phyloP scores from a whole-genome alignment of 108 stramenopile species.

The Phaeodactylum tricornutum region DNA sequence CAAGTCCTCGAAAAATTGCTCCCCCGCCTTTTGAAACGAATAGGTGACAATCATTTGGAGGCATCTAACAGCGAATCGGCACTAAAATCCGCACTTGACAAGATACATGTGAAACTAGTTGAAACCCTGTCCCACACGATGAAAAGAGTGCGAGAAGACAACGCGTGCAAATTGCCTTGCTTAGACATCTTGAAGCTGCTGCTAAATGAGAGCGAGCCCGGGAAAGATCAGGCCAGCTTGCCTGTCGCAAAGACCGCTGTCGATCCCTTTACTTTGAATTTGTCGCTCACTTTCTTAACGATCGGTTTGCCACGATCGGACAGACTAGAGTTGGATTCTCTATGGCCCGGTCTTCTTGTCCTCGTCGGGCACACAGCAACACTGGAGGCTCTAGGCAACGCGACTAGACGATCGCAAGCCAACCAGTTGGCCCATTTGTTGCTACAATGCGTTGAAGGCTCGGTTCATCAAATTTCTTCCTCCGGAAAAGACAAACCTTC shows the following conservation, averaged over 20 bases:
- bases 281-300: slow-evolving; percentile 60
- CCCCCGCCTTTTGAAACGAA: slow-evolving; percentile 53
- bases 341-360: too few species aligned
- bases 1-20: slow-evolving; percentile 51
- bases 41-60: slow-evolving; percentile 56
- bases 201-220: background rate
- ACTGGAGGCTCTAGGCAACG: too few species aligned
- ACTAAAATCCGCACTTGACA: slow-evolving; percentile 12
- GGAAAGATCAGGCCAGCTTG: background rate
- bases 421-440: slow-evolving; percentile 61
- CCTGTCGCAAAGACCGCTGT: slow-evolving; percentile 7
- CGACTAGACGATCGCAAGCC: slow-evolving; percentile 31
- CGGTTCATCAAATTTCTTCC: slow-evolving; percentile 22
- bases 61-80: slow-evolving; percentile 3
- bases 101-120: slow-evolving; percentile 58
- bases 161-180: slow-evolving; percentile 38
- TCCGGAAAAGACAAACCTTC: too few species aligned
- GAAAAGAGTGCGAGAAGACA: slow-evolving; percentile 67
- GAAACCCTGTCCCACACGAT: slow-evolving; percentile 67
- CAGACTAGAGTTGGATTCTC: too few species aligned
- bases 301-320: slow-evolving; percentile 60
- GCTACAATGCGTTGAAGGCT: slow-evolving; percentile 39
- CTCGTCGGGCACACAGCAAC: too few species aligned
- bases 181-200: slow-evolving; percentile 40
- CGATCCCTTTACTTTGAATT: slow-evolving; percentile 65